Evolutionary conservation across 2,329 filamentous ascomycete species (phyloP).

Genomic region (Pestalotiopsis sp.): DNA sequence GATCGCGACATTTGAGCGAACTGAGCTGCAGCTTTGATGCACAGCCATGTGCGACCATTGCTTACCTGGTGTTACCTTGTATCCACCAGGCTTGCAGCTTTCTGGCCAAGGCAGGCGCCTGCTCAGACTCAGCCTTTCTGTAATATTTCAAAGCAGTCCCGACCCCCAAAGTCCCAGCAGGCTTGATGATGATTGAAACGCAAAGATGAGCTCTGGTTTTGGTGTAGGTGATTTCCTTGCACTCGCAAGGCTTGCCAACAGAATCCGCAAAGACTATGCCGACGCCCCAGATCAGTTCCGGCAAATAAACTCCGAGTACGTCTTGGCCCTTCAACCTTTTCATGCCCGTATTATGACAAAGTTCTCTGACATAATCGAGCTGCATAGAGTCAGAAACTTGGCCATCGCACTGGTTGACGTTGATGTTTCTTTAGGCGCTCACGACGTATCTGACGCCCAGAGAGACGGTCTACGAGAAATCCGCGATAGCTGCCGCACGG

Average conservation of each 20-base stretch:
- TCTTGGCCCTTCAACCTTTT: background rate
- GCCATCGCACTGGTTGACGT: background rate
- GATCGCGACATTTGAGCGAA: background rate
- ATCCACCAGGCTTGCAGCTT: background rate
- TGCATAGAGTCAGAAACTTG: background rate
- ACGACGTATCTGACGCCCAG: background rate
- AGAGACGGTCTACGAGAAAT: background rate
- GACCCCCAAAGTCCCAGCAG: background rate
- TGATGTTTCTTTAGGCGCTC: background rate
- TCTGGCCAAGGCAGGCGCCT: no score
- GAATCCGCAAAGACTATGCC: background rate
- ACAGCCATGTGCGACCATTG: background rate
- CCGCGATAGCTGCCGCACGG: background rate
- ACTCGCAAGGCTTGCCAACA: background rate
- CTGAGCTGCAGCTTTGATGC: background rate
- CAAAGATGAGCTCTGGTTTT: conserved; percentile 2
- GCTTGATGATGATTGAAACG: no score
- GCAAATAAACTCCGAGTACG: conserved; percentile 3
- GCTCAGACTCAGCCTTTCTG: no score
- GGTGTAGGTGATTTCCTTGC: conserved; percentile 8
- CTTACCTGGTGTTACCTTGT: background rate
- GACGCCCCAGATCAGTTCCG: background rate
- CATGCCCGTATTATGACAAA: no score
- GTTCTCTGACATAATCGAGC: background rate
- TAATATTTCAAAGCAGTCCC: no score